phyloP scores from a whole-genome alignment of 2,329 filamentous ascomycete genomes.

The Colletotrichum orchidophilum region DNA sequence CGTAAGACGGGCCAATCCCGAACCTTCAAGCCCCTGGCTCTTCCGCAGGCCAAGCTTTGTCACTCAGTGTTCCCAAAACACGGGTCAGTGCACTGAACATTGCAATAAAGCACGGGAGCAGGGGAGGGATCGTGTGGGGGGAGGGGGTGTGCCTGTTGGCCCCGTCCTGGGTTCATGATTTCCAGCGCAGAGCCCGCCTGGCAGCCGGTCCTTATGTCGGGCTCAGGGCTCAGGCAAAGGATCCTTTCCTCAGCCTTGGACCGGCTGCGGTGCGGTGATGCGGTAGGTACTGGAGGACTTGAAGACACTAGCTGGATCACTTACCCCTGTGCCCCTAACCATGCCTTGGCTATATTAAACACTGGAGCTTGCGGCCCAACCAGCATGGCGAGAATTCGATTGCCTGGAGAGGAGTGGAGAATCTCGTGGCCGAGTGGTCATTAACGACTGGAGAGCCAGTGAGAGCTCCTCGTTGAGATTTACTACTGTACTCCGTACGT shows the following conservation, averaged over 20 bases:
- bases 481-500: background rate
- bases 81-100: background rate
- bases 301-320: background rate
- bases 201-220: too few relatives aligned
- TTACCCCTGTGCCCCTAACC: background rate
- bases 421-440: background rate
- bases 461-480: background rate
- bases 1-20: conserved; percentile 21
- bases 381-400: conserved; percentile 17
- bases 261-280: background rate
- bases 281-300: background rate
- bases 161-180: too few relatives aligned
- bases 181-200: background rate
- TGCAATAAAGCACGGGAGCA: too few relatives aligned
- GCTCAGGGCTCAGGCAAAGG: too few relatives aligned
- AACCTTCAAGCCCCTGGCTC: background rate
- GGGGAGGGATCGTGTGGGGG: too few relatives aligned
- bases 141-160: too few relatives aligned
- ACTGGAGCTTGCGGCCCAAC: background rate
- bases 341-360: background rate
- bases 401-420: conserved; percentile 19
- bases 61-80: background rate
- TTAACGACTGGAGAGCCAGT: background rate
- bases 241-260: background rate
- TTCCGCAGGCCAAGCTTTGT: conserved; percentile 11